phyloP scores from a whole-genome alignment of 108 stramenopile genomes.

The Discostella stelligeroides region DNA sequence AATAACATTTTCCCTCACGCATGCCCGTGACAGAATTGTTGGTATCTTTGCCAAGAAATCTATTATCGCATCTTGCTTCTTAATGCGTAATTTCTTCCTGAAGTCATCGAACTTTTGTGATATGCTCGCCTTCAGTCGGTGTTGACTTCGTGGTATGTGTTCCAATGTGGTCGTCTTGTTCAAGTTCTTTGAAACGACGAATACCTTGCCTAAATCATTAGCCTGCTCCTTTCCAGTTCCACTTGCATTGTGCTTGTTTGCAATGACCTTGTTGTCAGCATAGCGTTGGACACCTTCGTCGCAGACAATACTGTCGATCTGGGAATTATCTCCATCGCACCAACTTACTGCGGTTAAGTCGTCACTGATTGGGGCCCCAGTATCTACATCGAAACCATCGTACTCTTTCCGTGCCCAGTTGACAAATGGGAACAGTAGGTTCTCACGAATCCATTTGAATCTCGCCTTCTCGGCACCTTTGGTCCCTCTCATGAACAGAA shows the following conservation, averaged over 20 bases:
- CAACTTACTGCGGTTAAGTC: background rate
- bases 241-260: slow-evolving; percentile 6
- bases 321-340: slow-evolving; percentile 16
- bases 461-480: slow-evolving; percentile 3
- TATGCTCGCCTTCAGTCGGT: background rate
- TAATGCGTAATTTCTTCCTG: background rate
- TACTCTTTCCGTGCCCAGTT: background rate
- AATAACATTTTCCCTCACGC: background rate
- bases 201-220: slow-evolving; percentile 2
- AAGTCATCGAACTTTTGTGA: background rate
- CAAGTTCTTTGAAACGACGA: background rate
- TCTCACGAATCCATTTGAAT: slow-evolving; percentile 12
- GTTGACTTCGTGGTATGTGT: slow-evolving; percentile 4
- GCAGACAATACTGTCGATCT: background rate
- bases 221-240: slow-evolving; percentile 12
- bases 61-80: background rate
- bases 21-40: background rate
- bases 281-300: slow-evolving; percentile 1
- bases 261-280: slow-evolving; percentile 3
- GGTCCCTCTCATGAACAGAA: slow-evolving; percentile 12
- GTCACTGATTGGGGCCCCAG: slow-evolving; percentile 6
- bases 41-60: slow-evolving; percentile 13
- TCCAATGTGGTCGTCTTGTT: slow-evolving; percentile 4
- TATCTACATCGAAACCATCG: background rate
- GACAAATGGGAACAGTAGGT: background rate